phyloP scores from a whole-genome alignment of 2,329 filamentous ascomycete species.

The Exophiala alcalophila region DNA sequence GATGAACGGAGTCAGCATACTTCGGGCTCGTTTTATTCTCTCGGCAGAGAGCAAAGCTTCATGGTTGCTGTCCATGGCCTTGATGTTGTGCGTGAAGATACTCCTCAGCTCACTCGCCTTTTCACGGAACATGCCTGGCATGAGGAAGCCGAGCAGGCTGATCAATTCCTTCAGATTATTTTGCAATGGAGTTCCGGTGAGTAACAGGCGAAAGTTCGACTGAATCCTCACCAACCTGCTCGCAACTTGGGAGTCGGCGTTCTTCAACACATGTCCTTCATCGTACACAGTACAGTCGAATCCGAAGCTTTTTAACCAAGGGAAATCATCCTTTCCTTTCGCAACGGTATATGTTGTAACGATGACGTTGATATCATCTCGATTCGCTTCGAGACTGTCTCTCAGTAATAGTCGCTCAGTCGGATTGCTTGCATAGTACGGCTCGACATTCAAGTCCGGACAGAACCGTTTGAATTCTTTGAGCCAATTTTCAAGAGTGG shows the following conservation, averaged over 20 bases:
- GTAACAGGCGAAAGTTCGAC: constrained; percentile 77
- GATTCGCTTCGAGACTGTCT: constrained; percentile 62
- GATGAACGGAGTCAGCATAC: constrained; percentile 93
- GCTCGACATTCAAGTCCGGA: constrained; percentile 66
- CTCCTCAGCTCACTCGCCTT: constrained; percentile 75
- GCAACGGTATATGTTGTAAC: constrained; percentile 71
- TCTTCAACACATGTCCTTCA: constrained; percentile 92
- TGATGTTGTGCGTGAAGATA: constrained; percentile 90
- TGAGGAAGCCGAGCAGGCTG: constrained; percentile 87
- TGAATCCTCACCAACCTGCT: constrained; percentile 72
- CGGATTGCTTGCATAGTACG: constrained; percentile 68
- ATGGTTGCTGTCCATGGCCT: constrained; percentile 68
- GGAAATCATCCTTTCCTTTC: constrained; percentile 58
- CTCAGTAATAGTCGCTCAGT: constrained; percentile 64
- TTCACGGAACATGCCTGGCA: constrained; percentile 76
- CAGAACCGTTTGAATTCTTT: constrained; percentile 87
- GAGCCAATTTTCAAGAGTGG: constrained; percentile 94
- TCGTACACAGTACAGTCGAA: constrained; percentile 74
- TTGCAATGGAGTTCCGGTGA: constrained; percentile 89
- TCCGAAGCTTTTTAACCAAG: constrained; percentile 59
- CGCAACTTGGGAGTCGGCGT: constrained; percentile 78
- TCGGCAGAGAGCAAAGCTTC: constrained; percentile 82
- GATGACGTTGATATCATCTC: constrained; percentile 64
- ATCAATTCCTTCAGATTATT: constrained; percentile 94
- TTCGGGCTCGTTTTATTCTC: constrained; percentile 79